A percentile compares a stretch with the other conserved stretches of the same genome.
These are phyloP conservation scores for Passalora sequoiae DNA, from an alignment of 2,329 filamentous ascomycete genomes.

Conservation along the genomic window DNA sequence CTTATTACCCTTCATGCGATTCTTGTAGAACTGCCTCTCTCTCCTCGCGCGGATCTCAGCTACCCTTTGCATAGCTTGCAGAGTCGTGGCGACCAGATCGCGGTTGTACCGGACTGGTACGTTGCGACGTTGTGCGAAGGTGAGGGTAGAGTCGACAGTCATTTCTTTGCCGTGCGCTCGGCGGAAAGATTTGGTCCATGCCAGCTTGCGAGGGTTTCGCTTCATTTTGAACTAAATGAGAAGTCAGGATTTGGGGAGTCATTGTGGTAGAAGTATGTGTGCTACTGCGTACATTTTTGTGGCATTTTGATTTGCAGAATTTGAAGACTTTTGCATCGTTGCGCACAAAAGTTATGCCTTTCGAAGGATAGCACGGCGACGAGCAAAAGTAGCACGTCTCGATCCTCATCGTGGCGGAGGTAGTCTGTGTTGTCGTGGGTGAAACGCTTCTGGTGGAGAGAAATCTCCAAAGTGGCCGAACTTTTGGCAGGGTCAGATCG, in stretches of 20 bases:
- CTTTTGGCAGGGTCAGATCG: no score
- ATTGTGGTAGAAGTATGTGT: no score
- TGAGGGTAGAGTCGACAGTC: slow-evolving; percentile 89
- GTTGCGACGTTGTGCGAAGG: slow-evolving; percentile 89
- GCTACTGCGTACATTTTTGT: slow-evolving; percentile 48
- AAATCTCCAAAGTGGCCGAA: not conserved
- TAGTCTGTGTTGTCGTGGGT: not conserved
- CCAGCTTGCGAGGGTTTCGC: slow-evolving; percentile 91
- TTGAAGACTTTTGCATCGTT: slow-evolving; percentile 62
- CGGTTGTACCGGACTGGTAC: slow-evolving; percentile 93
- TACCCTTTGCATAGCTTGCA: slow-evolving; percentile 88
- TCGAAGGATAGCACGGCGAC: slow-evolving; percentile 60
- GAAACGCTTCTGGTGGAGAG: not conserved
- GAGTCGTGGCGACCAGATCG: slow-evolving; percentile 77
- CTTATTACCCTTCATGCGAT: slow-evolving; percentile 85
- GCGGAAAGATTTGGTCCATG: slow-evolving; percentile 94
- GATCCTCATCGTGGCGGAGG: slow-evolving; percentile 39
- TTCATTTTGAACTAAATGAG: slow-evolving; percentile 95
- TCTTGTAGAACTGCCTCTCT: slow-evolving; percentile 90
- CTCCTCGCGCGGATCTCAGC: slow-evolving; percentile 75
- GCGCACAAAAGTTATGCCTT: slow-evolving; percentile 62
- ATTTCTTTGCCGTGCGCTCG: slow-evolving; percentile 74
- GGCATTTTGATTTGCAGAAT: slow-evolving; percentile 64
- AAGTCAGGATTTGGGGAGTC: no score
- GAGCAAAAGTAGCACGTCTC: slow-evolving; percentile 70